Evolutionary conservation across 2,329 filamentous ascomycete species (phyloP), one percentile per base, ranked within the genome.

Genomic region (Fusarium torreyae): DNA sequence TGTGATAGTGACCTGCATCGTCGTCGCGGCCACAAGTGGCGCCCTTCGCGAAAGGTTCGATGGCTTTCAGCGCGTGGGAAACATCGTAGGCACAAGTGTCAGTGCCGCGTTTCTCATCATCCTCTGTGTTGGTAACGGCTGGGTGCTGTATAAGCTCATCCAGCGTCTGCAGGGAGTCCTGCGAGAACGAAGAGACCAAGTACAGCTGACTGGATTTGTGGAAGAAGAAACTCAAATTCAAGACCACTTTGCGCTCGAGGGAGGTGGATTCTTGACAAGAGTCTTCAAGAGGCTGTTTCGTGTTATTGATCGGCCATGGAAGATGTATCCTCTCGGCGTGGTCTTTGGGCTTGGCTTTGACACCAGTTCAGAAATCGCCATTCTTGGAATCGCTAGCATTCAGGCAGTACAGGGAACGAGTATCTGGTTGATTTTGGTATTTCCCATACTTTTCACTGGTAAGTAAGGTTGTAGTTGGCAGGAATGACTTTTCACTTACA

Each of bases 281-380:
- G 76, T 96, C 2, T 88, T 98, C 54, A 89, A 91, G 60, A 88
- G 84, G 64, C 85, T 97, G 64, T 98, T 98, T 80, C 89, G 88
- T 42, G 82, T 97, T 24, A 85, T 91, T 33, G 88, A 91, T 72
- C 81, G 87, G 7, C 92, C 93, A 0, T 98, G 95, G 95, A 98
- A 98, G 79, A 97, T 97, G 94, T 96, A 97, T 71, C 94, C 94
- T 0, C 83, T 97, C 0, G 95, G 95, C 0, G 86, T 98, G 0
- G 82, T 98, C 6, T 98, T 95, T 75, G 96, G 95, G 0, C 84
- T 98, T 1, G 96, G 95, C 0, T 98, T 99, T 77, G 96, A 98
- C 77, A 98, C 96, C 0, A 97, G 92, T 40, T 97, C 93, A 9
- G 95, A 99, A 78, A 93, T 98, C 74, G 95, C 96, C 0, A 86